Evolutionary conservation across 306 rosid species (phyloP).

Genomic region (Medicago arabica): DNA sequence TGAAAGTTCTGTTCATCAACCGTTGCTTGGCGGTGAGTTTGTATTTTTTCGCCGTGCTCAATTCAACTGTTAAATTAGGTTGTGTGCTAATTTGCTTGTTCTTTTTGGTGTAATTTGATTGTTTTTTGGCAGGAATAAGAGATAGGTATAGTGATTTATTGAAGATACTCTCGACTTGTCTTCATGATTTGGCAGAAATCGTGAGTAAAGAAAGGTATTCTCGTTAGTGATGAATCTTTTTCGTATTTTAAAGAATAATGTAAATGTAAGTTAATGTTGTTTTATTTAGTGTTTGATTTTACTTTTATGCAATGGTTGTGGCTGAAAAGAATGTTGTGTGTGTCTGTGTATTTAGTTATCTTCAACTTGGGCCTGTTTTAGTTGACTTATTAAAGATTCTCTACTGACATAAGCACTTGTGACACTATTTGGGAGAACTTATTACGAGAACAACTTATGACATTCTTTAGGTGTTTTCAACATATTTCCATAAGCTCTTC

Average conservation of each 20-base stretch:
- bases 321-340: neutral
- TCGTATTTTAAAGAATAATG: neutral
- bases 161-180: conserved; percentile 60
- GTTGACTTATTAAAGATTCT: too few relatives aligned
- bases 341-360: neutral
- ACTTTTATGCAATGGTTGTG: neutral
- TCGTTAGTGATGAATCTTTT: conserved; percentile 27
- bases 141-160: conserved; percentile 67
- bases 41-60: neutral
- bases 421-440: too few relatives aligned
- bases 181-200: conserved; percentile 57
- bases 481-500: too few relatives aligned
- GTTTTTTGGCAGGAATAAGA: conserved; percentile 61
- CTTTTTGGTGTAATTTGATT: conserved; percentile 22
- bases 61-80: neutral
- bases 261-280: neutral
- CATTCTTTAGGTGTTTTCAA: too few relatives aligned
- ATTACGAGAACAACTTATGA: too few relatives aligned
- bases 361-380: neutral
- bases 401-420: too few relatives aligned
- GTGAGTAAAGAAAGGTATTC: conserved; percentile 72
- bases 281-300: neutral
- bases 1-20: conserved; percentile 52
- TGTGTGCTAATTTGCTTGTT: neutral
- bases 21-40: conserved; percentile 60